Conservation (phyloP, 192 early-diverging fungal genomes). For the Rhizoclosmatium sp. region DNA sequence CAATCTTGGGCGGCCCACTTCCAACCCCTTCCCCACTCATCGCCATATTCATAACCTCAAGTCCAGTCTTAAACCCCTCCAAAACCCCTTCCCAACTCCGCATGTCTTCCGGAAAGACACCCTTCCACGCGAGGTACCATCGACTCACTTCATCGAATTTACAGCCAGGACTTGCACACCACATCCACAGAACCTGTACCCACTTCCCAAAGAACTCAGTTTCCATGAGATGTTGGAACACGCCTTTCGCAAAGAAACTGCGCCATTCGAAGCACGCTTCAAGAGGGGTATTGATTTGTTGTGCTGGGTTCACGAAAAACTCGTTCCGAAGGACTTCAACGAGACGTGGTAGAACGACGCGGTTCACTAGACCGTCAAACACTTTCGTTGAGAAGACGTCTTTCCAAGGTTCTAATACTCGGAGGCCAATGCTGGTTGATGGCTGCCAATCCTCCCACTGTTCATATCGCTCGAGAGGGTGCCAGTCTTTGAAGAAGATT, state of each 20-base stretch:
- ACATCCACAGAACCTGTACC: conserved; percentile 71
- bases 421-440: background rate
- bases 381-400: conserved; percentile 51
- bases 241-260: conserved; percentile 50
- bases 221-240: conserved; percentile 69
- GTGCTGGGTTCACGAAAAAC: conserved; percentile 76
- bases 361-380: conserved; percentile 51
- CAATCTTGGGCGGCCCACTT: conserved; percentile 41
- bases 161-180: conserved; percentile 64
- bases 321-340: conserved; percentile 62
- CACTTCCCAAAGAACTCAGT: conserved; percentile 86
- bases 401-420: conserved; percentile 67
- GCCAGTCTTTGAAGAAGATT: conserved; percentile 65
- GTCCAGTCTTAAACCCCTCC: conserved; percentile 66
- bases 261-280: conserved; percentile 72
- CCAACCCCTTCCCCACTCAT: conserved; percentile 43
- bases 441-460: background rate
- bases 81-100: conserved; percentile 54
- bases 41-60: conserved; percentile 74
- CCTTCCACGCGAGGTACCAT: conserved; percentile 78
- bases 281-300: conserved; percentile 73
- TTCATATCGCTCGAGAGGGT: conserved; percentile 58
- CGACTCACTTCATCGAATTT: conserved; percentile 69
- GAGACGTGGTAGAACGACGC: conserved; percentile 77
- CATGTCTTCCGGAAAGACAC: conserved; percentile 56